Evolutionary conservation across 805 yeast genomes (phyloP).

Genomic region (Starmerella roubikii): DNA sequence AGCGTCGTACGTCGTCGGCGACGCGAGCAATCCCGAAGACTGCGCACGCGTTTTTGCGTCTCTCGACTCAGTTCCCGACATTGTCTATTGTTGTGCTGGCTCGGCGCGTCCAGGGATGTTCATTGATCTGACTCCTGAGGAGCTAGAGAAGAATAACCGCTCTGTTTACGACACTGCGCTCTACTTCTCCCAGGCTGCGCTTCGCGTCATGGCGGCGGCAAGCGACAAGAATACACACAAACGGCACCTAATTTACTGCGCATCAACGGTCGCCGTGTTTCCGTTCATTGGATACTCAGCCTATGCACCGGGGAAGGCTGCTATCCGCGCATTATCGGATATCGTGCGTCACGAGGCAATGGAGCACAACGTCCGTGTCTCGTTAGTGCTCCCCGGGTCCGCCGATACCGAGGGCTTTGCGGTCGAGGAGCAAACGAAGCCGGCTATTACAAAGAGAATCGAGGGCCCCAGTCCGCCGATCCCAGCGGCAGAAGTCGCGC

Average conservation of each 20-base stretch:
- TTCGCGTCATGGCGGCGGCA: constrained; percentile 24
- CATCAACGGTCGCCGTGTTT: constrained; percentile 70
- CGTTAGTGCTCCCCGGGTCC: constrained; percentile 77
- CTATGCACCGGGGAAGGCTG: constrained; percentile 82
- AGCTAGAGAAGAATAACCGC: constrained; percentile 47
- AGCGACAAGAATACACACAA: constrained; percentile 17
- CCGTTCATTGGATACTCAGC: constrained; percentile 86
- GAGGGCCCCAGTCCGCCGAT: constrained; percentile 78
- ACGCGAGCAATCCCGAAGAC: constrained; percentile 43
- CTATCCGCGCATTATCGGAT: constrained; percentile 61
- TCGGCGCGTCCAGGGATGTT: constrained; percentile 68
- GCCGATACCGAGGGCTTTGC: constrained; percentile 77
- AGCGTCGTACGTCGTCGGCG: constrained; percentile 41
- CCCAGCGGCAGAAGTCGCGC: constrained; percentile 51
- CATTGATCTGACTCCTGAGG: constrained; percentile 45
- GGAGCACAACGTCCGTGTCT: constrained; percentile 53
- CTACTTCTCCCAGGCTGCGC: constrained; percentile 53
- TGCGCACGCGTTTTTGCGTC: constrained; percentile 36
- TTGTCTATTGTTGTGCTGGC: constrained; percentile 79
- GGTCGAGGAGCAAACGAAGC: constrained; percentile 73
- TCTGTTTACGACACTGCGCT: constrained; percentile 64
- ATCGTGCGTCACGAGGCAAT: constrained; percentile 68
- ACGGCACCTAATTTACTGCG: constrained; percentile 47
- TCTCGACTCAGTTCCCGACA: constrained; percentile 43
- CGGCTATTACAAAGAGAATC: constrained; percentile 62